These are phyloP conservation scores for Cladophialophora exuberans DNA, from an alignment of 2,329 filamentous ascomycete species.

Conservation along the genomic window DNA sequence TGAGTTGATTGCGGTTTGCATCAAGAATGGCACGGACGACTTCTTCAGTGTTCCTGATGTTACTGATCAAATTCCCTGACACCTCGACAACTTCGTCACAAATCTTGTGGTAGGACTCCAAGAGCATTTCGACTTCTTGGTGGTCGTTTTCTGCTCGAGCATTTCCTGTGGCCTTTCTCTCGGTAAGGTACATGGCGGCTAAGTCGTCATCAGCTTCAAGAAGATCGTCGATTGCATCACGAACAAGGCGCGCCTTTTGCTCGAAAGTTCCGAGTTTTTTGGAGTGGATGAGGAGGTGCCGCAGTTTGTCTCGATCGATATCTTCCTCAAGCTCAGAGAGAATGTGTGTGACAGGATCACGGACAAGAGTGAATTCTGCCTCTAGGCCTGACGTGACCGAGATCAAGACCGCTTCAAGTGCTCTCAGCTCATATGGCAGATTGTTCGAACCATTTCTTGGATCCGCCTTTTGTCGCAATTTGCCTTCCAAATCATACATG, in stretches of 20 bases:
- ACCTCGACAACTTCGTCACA: slow-evolving; percentile 98
- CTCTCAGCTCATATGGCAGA: slow-evolving; percentile 93
- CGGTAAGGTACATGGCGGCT: slow-evolving; percentile 91
- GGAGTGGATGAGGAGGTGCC: slow-evolving; percentile 87
- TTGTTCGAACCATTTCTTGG: slow-evolving; percentile 40
- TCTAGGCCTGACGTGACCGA: slow-evolving; percentile 91
- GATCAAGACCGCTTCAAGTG: slow-evolving; percentile 90
- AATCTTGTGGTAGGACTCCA: slow-evolving; percentile 97
- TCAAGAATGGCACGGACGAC: slow-evolving; percentile 97
- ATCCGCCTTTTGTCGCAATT: slow-evolving; percentile 73
- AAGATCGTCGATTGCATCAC: slow-evolving; percentile 92
- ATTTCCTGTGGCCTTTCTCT: slow-evolving; percentile 72
- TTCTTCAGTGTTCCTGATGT: slow-evolving; percentile 97
- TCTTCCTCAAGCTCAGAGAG: slow-evolving; percentile 92
- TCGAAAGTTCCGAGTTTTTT: slow-evolving; percentile 97
- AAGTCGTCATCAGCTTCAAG: slow-evolving; percentile 96
- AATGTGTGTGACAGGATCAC: slow-evolving; percentile 87
- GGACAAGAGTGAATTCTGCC: slow-evolving; percentile 90
- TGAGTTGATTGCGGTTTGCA: slow-evolving; percentile 95
- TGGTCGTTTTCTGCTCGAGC: slow-evolving; percentile 80
- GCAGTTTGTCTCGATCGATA: slow-evolving; percentile 90
- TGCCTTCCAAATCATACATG: slow-evolving; percentile 95
- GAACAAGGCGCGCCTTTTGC: slow-evolving; percentile 90
- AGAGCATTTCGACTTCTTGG: slow-evolving; percentile 92
- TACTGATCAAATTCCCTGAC: slow-evolving; percentile 87